These are phyloP conservation scores for Aspergillus pseudoglaucus DNA, from an alignment of 2,329 filamentous ascomycete species.

Conservation along the genomic window DNA sequence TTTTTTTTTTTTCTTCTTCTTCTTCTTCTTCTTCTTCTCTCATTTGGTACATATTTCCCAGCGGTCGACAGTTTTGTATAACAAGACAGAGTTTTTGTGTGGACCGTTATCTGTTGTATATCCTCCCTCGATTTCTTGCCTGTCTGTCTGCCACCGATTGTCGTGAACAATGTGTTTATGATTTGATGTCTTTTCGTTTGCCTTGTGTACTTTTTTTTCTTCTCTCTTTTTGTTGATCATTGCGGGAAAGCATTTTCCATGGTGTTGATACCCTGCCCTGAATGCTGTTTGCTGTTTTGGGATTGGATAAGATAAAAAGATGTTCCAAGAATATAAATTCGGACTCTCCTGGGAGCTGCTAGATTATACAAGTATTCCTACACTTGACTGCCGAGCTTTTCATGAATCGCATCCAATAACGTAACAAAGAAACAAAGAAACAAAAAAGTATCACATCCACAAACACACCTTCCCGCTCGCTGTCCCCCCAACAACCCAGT, in stretches of 20 bases:
- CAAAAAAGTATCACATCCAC: constrained; percentile 59
- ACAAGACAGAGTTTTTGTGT: constrained; percentile 9
- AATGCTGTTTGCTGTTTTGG: constrained; percentile 25
- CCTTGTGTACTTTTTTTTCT: constrained; percentile 6
- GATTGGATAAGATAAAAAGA: constrained; percentile 7
- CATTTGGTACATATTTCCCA: background rate
- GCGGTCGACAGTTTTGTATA: constrained; percentile 12
- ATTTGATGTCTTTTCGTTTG: constrained; percentile 23
- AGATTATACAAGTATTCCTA: no score
- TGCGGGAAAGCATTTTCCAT: constrained; percentile 32
- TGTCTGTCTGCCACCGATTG: no score
- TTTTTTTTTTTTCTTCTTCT: constrained; percentile 9
- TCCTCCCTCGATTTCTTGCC: constrained; percentile 12
- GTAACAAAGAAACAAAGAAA: no score
- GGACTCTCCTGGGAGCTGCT: no score
- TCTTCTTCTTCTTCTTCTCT: background rate
- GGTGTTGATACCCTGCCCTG: constrained; percentile 39
- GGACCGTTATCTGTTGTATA: constrained; percentile 17
- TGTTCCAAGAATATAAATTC: background rate
- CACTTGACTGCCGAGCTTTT: no score
- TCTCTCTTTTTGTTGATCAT: constrained; percentile 9
- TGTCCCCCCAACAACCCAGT: constrained; percentile 91
- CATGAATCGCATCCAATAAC: no score
- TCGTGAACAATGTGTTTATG: constrained; percentile 23
- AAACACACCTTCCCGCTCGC: constrained; percentile 87